Percentiles rank a stretch among this genome's conserved stretches.
phyloP scores from a whole-genome alignment of 2,329 filamentous ascomycete species.

The Lecanicillium sp. region DNA sequence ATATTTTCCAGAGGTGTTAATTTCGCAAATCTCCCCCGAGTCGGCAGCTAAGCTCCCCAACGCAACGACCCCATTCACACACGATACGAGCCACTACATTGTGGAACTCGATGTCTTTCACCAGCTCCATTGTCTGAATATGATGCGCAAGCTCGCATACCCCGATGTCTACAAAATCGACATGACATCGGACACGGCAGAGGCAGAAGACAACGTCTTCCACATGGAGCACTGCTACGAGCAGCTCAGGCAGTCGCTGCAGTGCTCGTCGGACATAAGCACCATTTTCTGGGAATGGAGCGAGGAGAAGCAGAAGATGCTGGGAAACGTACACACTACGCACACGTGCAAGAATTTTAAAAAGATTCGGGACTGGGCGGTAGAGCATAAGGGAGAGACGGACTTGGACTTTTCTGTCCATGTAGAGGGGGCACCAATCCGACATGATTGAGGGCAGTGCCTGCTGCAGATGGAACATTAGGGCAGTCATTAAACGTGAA shows the following conservation, averaged over 20 bases:
- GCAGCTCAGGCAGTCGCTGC: constrained; percentile 42
- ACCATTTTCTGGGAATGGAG: constrained; percentile 45
- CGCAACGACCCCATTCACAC: constrained; percentile 44
- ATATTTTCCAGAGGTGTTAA: constrained; percentile 33
- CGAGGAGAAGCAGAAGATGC: constrained; percentile 36
- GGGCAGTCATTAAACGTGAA: no score
- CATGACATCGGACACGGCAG: constrained; percentile 38
- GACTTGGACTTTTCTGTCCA: constrained; percentile 10
- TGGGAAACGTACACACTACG: constrained; percentile 43
- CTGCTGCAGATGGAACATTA: no score
- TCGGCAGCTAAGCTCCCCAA: constrained; percentile 45
- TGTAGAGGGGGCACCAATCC: constrained; percentile 11
- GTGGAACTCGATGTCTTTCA: constrained; percentile 49
- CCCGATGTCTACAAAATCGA: constrained; percentile 34
- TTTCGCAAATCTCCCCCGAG: constrained; percentile 47
- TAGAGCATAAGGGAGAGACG: constrained; percentile 17
- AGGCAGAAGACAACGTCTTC: constrained; percentile 22
- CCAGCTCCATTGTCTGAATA: constrained; percentile 42
- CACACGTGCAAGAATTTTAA: constrained; percentile 48
- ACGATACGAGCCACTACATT: constrained; percentile 45
- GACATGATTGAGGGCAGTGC: no score
- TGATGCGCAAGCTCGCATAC: constrained; percentile 38
- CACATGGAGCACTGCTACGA: constrained; percentile 44
- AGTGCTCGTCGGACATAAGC: constrained; percentile 46
- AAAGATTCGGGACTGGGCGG: constrained; percentile 40